Percentiles rank a stretch among this genome's conserved stretches.
phyloP scores from a whole-genome alignment of 2,329 filamentous ascomycete genomes.

The Onygenales sp. region DNA sequence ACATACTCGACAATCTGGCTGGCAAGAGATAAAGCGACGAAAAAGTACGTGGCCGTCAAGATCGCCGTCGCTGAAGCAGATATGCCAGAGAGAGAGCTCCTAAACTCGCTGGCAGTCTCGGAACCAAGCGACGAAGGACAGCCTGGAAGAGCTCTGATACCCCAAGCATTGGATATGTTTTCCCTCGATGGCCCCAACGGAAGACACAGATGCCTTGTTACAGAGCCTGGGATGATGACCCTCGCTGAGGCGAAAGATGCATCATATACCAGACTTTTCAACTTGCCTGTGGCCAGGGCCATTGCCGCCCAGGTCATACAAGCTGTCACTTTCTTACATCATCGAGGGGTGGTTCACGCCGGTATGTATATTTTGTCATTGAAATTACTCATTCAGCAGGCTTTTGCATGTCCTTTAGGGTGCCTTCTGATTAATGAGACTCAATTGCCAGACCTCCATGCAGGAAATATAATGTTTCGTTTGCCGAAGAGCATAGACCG shows the following conservation, averaged over 20 bases:
- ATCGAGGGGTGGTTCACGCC: slow-evolving; percentile 16
- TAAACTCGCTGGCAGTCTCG: not conserved
- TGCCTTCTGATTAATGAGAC: not conserved
- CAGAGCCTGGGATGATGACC: slow-evolving; percentile 13
- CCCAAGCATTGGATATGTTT: slow-evolving; percentile 19
- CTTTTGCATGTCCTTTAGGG: no score
- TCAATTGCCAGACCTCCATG: slow-evolving; percentile 15
- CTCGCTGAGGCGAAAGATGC: slow-evolving; percentile 16
- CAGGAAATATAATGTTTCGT: slow-evolving; percentile 17
- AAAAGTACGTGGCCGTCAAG: slow-evolving; percentile 5
- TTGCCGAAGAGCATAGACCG: slow-evolving; percentile 14
- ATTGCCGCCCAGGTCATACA: slow-evolving; percentile 16
- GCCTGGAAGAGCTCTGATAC: slow-evolving; percentile 11
- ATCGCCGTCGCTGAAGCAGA: slow-evolving; percentile 1
- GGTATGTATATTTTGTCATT: slow-evolving; percentile 8
- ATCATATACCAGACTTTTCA: slow-evolving; percentile 13
- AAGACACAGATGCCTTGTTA: slow-evolving; percentile 15
- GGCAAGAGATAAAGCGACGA: slow-evolving; percentile 1
- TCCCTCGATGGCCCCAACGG: slow-evolving; percentile 15
- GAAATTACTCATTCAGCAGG: not conserved
- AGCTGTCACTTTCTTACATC: slow-evolving; percentile 17
- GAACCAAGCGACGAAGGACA: not conserved
- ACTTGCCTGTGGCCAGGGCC: slow-evolving; percentile 13
- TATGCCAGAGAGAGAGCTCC: not conserved
- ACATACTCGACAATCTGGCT: slow-evolving; percentile 23